Percentiles rank a stretch among this genome's conserved stretches.
These are phyloP conservation scores for Cladorrhinum sp. DNA, from an alignment of 2,329 filamentous ascomycete species.

Conservation along the genomic window DNA sequence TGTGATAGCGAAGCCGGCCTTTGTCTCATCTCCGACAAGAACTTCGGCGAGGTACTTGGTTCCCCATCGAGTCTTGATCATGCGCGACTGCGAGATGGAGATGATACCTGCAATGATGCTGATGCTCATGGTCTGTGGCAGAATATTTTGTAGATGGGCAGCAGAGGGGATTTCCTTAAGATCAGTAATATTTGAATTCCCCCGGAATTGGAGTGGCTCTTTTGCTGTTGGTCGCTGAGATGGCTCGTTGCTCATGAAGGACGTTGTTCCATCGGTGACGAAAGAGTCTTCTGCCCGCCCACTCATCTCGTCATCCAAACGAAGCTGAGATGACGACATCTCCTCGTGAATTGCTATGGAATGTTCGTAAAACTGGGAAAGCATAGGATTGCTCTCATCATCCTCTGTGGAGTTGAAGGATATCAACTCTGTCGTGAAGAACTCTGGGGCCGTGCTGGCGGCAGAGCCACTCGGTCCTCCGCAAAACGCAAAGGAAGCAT, in stretches of 20 bases:
- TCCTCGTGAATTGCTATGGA: conserved; percentile 70
- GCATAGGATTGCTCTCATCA: conserved; percentile 33
- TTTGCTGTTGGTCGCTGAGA: conserved; percentile 21
- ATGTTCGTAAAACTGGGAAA: conserved; percentile 72
- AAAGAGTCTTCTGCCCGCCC: conserved; percentile 33
- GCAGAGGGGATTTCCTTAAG: conserved; percentile 70
- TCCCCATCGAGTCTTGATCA: conserved; percentile 65
- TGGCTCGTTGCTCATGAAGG: conserved; percentile 28
- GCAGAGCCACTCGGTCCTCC: conserved; percentile 14
- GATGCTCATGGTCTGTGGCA: conserved; percentile 77
- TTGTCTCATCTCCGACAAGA: conserved; percentile 81
- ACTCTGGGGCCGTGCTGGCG: conserved; percentile 35
- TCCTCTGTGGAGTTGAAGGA: conserved; percentile 32
- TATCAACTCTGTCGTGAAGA: conserved; percentile 47
- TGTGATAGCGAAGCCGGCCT: conserved; percentile 73
- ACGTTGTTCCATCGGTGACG: conserved; percentile 31
- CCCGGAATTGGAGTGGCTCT: conserved; percentile 25
- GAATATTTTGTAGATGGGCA: conserved; percentile 60
- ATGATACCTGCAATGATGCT: conserved; percentile 80
- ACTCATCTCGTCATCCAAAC: conserved; percentile 20
- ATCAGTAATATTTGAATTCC: conserved; percentile 50
- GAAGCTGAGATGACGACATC: conserved; percentile 59
- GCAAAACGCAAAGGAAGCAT: conserved; percentile 32
- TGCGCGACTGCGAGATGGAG: conserved; percentile 63
- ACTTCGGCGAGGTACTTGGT: conserved; percentile 69